Evolutionary conservation across 345 rosid species (phyloP).

Genomic region (Pseudoturritis turrita): DNA sequence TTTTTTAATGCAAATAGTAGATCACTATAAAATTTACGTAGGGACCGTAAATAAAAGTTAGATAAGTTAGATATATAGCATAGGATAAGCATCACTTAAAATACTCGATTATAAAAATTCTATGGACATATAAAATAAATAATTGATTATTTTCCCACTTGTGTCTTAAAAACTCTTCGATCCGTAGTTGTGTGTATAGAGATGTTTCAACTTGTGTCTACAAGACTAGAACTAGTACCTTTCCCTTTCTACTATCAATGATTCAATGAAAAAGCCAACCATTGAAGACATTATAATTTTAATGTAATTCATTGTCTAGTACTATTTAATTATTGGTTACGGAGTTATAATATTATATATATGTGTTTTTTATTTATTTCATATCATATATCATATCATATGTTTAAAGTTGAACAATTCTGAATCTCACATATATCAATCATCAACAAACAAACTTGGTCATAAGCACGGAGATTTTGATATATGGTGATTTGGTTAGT

Average conservation of each 20-base stretch:
- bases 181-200: background rate
- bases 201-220: conserved; percentile 13
- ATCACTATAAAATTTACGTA: background rate
- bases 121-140: background rate
- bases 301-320: background rate
- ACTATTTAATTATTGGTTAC: conserved; percentile 4
- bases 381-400: no score
- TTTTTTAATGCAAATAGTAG: background rate
- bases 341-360: background rate
- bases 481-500: background rate
- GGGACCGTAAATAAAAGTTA: background rate
- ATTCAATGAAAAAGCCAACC: conserved; percentile 1
- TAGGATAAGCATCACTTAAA: background rate
- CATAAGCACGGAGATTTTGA: background rate
- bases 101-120: background rate
- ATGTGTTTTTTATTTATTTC: no score
- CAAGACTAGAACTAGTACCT: background rate
- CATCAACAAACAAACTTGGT: background rate
- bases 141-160: background rate
- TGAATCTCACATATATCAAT: background rate
- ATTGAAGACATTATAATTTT: background rate
- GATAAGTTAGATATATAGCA: no score
- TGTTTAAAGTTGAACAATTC: background rate
- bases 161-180: background rate
- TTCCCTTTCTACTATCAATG: conserved; percentile 10